Base-by-base conservation (phyloP, 495 filamentous ascomycete genomes). In the Parachaetomium inaequale region DNA sequence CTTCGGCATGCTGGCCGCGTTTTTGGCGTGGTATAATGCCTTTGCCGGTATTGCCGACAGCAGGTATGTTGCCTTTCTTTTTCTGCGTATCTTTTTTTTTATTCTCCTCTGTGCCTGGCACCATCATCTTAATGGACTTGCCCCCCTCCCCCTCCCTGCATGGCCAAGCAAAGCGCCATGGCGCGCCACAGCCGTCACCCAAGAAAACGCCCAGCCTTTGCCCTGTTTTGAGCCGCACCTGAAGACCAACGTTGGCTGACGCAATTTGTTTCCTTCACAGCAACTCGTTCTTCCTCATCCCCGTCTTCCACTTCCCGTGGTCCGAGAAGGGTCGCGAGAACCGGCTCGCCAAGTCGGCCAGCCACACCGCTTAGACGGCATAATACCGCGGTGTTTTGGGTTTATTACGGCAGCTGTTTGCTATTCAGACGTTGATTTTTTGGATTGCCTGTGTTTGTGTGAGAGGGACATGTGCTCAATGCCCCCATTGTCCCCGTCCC, bases 251-350 rank as follows among this genome's bases (percentile, higher is more conserved):
- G n/a, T 52, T 32, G 59, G 58, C 58, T 55, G 59, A 69, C 59
- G 59, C 58, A 45, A 32, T 28, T 38, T 36, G 38, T 53, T 28
- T 8, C 19, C 42, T n/a, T 50, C 21, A 43, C 58, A 85, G 82
- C 74, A 86, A 85, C 83, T 93, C 90, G 75, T 98, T 98, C 90
- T 96, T 98, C 85, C 82, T 94, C 72, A 81, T 96, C 66, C 93
- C 92, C 57, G 94, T 97, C 67, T 85, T 87, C 65, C 94, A 97
- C 85, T 96, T 98, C 85, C 94, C 93, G 42, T 97, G 94, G 94
- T 93, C 89, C 36, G 88, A 91, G 69, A 93, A 91, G 79, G 92
- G 87, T 46, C 88, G 87, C 65, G 78, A 85, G 76, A 68, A 63
- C 58, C 80, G 87, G 49, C 43, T 68, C 59, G 67, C 62, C 55